Conservation (phyloP, 306 rosid genomes). For the Acacia confusa region DNA sequence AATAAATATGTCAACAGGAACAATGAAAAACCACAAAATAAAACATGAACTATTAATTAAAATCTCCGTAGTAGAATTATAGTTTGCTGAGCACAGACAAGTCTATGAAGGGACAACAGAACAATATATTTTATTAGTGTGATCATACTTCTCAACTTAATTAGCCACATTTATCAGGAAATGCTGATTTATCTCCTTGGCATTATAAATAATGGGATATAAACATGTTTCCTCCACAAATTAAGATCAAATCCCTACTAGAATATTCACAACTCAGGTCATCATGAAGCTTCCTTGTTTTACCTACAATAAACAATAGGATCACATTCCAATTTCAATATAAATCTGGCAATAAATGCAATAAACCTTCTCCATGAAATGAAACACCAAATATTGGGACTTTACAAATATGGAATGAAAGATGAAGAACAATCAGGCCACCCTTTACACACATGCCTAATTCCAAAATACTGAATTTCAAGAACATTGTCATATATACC, state of each 20-base stretch:
- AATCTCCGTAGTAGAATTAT: constrained; percentile 1
- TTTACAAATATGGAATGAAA: constrained; percentile 15
- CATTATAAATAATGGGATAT: constrained; percentile 8
- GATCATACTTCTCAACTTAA: constrained; percentile 1
- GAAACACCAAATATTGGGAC: constrained; percentile 16
- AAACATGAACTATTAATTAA: background rate
- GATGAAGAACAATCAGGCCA: constrained; percentile 20
- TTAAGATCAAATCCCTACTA: constrained; percentile 9
- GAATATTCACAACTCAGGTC: constrained; percentile 1
- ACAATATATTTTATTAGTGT: background rate
- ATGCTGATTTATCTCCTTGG: constrained; percentile 18
- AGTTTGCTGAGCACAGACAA: constrained; percentile 11
- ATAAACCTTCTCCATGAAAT: constrained; percentile 13
- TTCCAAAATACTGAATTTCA: constrained; percentile 12
- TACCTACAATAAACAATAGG: constrained; percentile 15
- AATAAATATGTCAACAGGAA: background rate
- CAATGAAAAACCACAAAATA: background rate
- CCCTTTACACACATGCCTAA: constrained; percentile 20
- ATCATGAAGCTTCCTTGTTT: constrained; percentile 24
- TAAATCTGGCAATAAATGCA: constrained; percentile 4
- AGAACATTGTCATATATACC: constrained; percentile 53
- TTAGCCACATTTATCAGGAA: constrained; percentile 2
- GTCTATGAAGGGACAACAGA: constrained; percentile 5
- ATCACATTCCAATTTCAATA: constrained; percentile 23
- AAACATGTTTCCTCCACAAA: constrained; percentile 23